These are phyloP conservation scores for Phaffia rhodozyma DNA, from an alignment of 1,284 basidiomycete genomes.

Conservation along the genomic window DNA sequence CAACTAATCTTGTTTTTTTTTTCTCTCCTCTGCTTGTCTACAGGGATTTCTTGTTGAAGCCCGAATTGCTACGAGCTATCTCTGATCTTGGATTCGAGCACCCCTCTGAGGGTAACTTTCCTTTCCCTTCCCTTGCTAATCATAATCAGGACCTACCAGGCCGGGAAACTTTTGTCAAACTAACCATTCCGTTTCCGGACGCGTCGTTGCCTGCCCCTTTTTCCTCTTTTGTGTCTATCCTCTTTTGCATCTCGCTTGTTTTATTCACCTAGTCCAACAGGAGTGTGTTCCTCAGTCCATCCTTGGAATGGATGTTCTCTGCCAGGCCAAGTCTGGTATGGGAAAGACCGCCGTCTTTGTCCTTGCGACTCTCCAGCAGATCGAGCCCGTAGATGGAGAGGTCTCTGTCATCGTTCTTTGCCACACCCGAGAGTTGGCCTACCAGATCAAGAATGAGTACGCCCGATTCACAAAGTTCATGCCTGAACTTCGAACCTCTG, in stretches of 20 bases:
- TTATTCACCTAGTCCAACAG: conserved; percentile 68
- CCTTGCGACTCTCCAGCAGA: conserved; percentile 91
- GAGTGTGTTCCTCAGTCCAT: conserved; percentile 99
- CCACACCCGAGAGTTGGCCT: conserved; percentile 97
- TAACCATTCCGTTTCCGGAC: too few relatives aligned
- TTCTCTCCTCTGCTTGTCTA: background rate
- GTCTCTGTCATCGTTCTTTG: conserved; percentile 95
- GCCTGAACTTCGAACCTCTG: conserved; percentile 93
- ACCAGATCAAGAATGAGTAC: conserved; percentile 99
- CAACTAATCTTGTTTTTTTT: background rate
- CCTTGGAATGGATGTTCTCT: conserved; percentile 97
- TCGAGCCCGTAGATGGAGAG: conserved; percentile 96
- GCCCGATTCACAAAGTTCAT: conserved; percentile 99
- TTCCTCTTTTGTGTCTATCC: background rate
- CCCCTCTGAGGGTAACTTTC: conserved; percentile 81
- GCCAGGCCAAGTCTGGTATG: conserved; percentile 99
- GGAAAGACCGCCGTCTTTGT: conserved; percentile 99
- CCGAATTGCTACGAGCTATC: conserved; percentile 92
- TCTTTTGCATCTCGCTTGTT: conserved; percentile 7
- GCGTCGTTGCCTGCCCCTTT: background rate
- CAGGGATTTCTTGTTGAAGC: conserved; percentile 94
- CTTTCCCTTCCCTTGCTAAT: background rate
- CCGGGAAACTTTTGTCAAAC: too few relatives aligned
- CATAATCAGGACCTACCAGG: background rate
- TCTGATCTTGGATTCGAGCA: conserved; percentile 99